These are phyloP conservation scores for Cornus suecica DNA, from an alignment of 148 eudicot species.

Conservation along the genomic window DNA sequence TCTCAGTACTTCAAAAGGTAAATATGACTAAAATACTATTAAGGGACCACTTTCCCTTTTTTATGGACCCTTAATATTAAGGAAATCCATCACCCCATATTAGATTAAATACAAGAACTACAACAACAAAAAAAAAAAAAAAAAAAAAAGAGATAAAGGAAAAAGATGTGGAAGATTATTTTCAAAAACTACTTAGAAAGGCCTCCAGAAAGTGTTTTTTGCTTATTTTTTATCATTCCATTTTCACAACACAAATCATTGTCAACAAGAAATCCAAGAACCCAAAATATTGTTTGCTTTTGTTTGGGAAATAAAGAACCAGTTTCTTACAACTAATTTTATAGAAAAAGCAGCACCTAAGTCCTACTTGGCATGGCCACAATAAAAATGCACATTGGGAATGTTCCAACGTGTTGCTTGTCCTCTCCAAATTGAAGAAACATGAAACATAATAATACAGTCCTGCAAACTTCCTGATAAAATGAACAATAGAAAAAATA, in stretches of 20 bases:
- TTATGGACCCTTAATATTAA: not conserved
- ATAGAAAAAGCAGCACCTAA: not conserved
- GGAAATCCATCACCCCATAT: not conserved
- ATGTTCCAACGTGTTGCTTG: not conserved
- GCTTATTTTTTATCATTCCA: not conserved
- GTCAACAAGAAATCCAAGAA: not conserved
- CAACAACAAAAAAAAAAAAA: no score
- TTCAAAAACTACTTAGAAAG: not conserved
- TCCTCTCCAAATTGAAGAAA: not conserved
- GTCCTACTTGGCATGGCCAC: not conserved
- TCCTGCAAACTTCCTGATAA: not conserved
- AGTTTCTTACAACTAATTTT: not conserved
- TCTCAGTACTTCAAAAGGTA: not conserved
- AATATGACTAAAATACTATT: not conserved
- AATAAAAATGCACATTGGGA: not conserved
- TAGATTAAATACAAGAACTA: not conserved
- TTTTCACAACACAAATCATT: not conserved
- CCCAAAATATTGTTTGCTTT: not conserved
- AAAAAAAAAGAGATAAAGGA: no score
- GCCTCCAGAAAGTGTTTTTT: not conserved
- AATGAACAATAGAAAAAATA: not conserved
- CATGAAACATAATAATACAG: not conserved
- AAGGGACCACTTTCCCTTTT: not conserved
- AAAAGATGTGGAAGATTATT: no score
- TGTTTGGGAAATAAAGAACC: not conserved